Percentiles rank a stretch among this genome's conserved stretches.
Evolutionary conservation across 2,329 filamentous ascomycete species (phyloP).

Genomic region (Thelonectria olida): DNA sequence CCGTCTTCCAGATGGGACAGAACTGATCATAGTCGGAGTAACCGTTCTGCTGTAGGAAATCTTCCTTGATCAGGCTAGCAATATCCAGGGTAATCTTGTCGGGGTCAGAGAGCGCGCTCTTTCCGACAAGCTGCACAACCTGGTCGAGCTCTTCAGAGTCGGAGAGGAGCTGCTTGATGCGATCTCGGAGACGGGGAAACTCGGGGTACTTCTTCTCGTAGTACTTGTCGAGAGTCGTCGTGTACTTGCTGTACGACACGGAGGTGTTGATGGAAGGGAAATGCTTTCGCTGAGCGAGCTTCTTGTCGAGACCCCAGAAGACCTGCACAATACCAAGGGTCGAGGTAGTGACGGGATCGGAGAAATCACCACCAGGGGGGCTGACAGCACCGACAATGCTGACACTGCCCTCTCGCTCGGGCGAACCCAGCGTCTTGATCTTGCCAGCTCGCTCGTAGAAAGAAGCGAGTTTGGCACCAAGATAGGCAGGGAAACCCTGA

Average conservation of each 20-base stretch:
- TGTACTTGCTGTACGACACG: slow-evolving; percentile 97
- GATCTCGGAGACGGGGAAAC: slow-evolving; percentile 91
- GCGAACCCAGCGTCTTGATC: slow-evolving; percentile 85
- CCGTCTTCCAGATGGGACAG: slow-evolving; percentile 99
- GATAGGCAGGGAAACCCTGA: slow-evolving; percentile 98
- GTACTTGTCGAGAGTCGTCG: slow-evolving; percentile 84
- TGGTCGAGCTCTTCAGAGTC: slow-evolving; percentile 98
- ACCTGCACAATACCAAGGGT: slow-evolving; percentile 98
- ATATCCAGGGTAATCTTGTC: slow-evolving; percentile 99
- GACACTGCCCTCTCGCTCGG: slow-evolving; percentile 89
- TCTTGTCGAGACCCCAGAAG: slow-evolving; percentile 99
- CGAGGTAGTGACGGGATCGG: slow-evolving; percentile 92
- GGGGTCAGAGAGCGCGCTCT: slow-evolving; percentile 92
- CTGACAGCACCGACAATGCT: slow-evolving; percentile 98
- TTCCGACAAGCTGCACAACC: slow-evolving; percentile 97
- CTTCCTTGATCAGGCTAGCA: slow-evolving; percentile 91
- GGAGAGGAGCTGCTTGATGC: slow-evolving; percentile 91
- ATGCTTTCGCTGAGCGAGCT: slow-evolving; percentile 97
- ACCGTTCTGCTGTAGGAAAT: slow-evolving; percentile 98
- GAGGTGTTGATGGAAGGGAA: slow-evolving; percentile 98
- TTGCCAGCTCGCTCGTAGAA: slow-evolving; percentile 99
- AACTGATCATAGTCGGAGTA: slow-evolving; percentile 99
- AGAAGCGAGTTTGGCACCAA: slow-evolving; percentile 94
- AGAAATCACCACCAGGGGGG: slow-evolving; percentile 98
- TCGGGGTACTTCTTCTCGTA: slow-evolving; percentile 95